Evolutionary conservation across 2,329 filamentous ascomycete species (phyloP), one percentile per base, ranked within the genome.

Genomic region (Leptographium radiaticola): DNA sequence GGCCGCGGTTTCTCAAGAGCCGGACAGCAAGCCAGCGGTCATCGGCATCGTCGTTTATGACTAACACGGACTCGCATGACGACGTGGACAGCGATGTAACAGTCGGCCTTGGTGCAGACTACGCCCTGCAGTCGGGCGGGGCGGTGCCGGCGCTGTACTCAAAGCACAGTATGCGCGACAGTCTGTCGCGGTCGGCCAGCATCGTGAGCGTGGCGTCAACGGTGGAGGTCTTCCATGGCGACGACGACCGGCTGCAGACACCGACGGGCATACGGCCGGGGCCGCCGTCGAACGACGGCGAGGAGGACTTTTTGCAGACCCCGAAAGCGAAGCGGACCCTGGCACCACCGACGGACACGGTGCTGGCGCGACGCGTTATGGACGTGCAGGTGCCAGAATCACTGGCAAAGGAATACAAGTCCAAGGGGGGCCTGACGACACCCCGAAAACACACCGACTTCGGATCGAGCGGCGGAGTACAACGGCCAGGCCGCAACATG

Each of bases 321-420:
- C 91, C 91, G 1, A 84, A 79, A 66, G 72, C 82, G 56, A 73
- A 74, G 63, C 68, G 67, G 18, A 51, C 62, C 61, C 67, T 61
- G 43, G 72, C 77, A 20, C 79, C 84, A 8, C 87, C 87, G 2
- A 93, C 89, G 1, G 90, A 96, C 64, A 96, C 89, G 2, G 83
- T 89, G 51, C 86, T 96, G 62, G 83, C 89, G 45, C 85, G 89
- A 55, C 90, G 93, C 64, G 85, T 96, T 47, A 85, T 87, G 61
- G 89, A 91, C 62, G 88, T 97, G 15, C 87, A 91, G 55, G 88
- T 96, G 1, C 91, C 91, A 4, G 89, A 93, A 62, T 93, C 88
- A 6, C 75, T 96, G 56, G 89, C 87, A 5, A 83, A 84, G 60
- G 87, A 95, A 65, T 96, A 93, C 68, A 84, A 85, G 62, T 86